Evolutionary conservation across 129 eudicot genomes (phyloP), one percentile per base, ranked within the genome.

Genomic region (Cynara cardunculus): DNA sequence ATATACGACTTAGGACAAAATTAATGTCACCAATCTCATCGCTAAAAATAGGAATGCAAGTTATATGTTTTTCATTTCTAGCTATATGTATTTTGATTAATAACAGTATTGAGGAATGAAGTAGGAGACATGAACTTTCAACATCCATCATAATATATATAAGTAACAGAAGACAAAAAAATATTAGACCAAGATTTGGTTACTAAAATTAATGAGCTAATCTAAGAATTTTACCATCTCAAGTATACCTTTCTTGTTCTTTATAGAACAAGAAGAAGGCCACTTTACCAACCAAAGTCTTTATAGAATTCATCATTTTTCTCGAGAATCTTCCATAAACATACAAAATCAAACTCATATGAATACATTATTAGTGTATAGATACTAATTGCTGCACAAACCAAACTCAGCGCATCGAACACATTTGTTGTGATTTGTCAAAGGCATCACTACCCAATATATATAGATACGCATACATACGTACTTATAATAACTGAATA

Each of bases 281-380:
- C 53, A 21, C 69, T 80, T 80, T 41, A 71, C 71, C 59, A 56
- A 56, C 18, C 34, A 31, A 71, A 49, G 10, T 79, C 69, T 22
- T 70, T 10, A 30, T 30, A 27, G 59, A 56, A 53, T 49, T 79
- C 27, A 22, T 53, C 61, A 59, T 21, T 31, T 41, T 71, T 72
- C 77, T 71, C 35, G 25, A 24, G 64, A 30, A 79, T 79, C 77
- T 30, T 70, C 11, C 16, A 28, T 79, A 30, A 66, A 67, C 25
- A 24, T 69, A 78, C 13, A 41, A 18, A 39, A 71, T 72, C 61
- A 30, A 28, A 56, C 53, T 46, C 49, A 46, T 25, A 25, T 19
- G 22, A 22, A 22, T 59, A 46, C 2, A 24, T 5, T 34, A 16
- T 3, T 26, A 80, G 64, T 61, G 13, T 26, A 79, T 21, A 46